phyloP scores from a whole-genome alignment of 306 rosid genomes.

The Cucurbita moschata region DNA sequence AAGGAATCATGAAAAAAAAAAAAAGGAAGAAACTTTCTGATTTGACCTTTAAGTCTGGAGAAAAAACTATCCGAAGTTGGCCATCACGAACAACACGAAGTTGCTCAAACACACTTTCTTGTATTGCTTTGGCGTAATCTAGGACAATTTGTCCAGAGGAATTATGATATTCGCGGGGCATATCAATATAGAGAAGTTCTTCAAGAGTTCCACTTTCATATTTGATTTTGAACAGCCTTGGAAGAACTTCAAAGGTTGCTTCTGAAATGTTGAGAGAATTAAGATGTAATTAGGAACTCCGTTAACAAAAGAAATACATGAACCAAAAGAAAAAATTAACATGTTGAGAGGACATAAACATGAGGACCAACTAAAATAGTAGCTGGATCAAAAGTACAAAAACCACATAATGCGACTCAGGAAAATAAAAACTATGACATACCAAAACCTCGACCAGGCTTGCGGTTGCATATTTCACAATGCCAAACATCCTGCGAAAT shows the following conservation, averaged over 20 bases:
- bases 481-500: conserved; percentile 89
- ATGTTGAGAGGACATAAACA: not conserved
- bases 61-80: conserved; percentile 88
- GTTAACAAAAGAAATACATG: not conserved
- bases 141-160: conserved; percentile 92
- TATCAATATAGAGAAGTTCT: conserved; percentile 92
- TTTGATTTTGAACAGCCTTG: conserved; percentile 87
- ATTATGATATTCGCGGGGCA: conserved; percentile 92
- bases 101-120: conserved; percentile 95
- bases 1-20: not conserved
- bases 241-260: conserved; percentile 92
- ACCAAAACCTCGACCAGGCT: conserved; percentile 98
- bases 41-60: conserved; percentile 74
- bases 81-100: conserved; percentile 99
- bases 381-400: not conserved
- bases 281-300: conserved; percentile 9
- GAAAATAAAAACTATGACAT: conserved; percentile 4
- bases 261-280: conserved; percentile 35
- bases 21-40: not conserved
- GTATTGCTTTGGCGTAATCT: conserved; percentile 90
- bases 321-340: not conserved
- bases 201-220: conserved; percentile 95
- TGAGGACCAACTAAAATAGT: not conserved
- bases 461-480: conserved; percentile 90
- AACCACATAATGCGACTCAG: not conserved